Evolutionary conservation across 768 basidiomycete species (phyloP), one percentile per base, ranked within the genome.

Genomic region (Kwoniella europaea): DNA sequence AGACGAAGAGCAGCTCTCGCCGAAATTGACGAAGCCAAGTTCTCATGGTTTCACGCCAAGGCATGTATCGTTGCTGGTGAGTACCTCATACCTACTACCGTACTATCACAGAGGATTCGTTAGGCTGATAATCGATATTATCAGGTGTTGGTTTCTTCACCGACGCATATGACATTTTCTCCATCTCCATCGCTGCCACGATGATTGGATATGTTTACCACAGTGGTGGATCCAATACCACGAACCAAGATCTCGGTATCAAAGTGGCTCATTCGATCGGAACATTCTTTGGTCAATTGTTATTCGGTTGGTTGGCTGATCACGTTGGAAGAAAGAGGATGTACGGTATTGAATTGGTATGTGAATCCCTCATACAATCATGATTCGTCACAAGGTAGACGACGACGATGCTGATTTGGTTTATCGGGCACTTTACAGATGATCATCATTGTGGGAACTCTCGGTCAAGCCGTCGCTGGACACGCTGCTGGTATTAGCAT

Each of bases 71-170:
- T 78, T 50, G 76, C 76, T 53, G 75, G 93, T 76, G 90, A 90
- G 15, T 92, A 92, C 43, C 93, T 93, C 87, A 93, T 69, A 94
- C 93, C 74, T 93, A 91, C 54, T 56, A 12, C 10, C 10, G 27
- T 20, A 27, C 15, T 5, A 35, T 20, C 16, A 12, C 16, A 56
- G 89, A n/a, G 13, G 22, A 57, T 44, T 18, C 24, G 10, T 27
- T 43, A 24, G 6, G 46, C 35, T 54, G n/a, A 55, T 15, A 4
- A 41, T 29, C 29, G 88, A 88, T 50, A 85, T 85, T 86, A 52
- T 72, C 92, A 2, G 92, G 93, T 73, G 91, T 91, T 10, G 93
- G 93, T 29, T 94, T 95, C 87, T 95, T 94, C 86, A 93, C 93
- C 60, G 93, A 92, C 75, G 71, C 69, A 10, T 72, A 68, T 44